These are phyloP conservation scores for Amanita inopinata DNA, from an alignment of 768 basidiomycete species.

Conservation along the genomic window DNA sequence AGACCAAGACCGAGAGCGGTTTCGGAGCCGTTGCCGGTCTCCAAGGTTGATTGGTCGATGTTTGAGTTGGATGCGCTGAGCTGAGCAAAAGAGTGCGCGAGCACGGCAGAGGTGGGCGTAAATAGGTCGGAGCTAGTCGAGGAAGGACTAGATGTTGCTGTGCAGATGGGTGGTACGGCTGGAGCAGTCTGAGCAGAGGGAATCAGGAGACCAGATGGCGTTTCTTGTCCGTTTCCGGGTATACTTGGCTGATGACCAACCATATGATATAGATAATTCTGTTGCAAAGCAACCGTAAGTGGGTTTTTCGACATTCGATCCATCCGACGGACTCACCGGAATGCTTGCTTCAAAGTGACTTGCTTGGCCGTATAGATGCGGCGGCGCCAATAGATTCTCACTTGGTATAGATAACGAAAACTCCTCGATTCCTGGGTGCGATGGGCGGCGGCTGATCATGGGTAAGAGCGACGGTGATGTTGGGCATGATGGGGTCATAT, in stretches of 20 bases:
- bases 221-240: constrained; percentile 11
- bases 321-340: constrained; percentile 33
- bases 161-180: constrained; percentile 23
- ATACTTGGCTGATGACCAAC: constrained; percentile 9
- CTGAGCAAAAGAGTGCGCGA: constrained; percentile 20
- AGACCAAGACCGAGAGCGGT: constrained; percentile 15
- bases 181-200: constrained; percentile 34
- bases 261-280: constrained; percentile 27
- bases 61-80: constrained; percentile 14
- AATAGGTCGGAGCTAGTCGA: constrained; percentile 41
- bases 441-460: constrained; percentile 51
- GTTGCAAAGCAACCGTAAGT: too few species aligned
- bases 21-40: constrained; percentile 11
- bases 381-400: constrained; percentile 30
- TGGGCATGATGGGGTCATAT: constrained; percentile 46
- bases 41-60: constrained; percentile 14
- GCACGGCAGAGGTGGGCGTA: constrained; percentile 32
- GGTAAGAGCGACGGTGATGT: constrained; percentile 48
- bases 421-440: constrained; percentile 33
- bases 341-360: constrained; percentile 37
- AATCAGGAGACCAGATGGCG: constrained; percentile 33
- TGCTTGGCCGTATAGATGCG: constrained; percentile 23
- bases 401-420: constrained; percentile 46
- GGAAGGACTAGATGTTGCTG: constrained; percentile 39
- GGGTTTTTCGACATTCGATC: too few species aligned